Evolutionary conservation across 805 yeast genomes (phyloP).

Genomic region (Spathaspora girioi): DNA sequence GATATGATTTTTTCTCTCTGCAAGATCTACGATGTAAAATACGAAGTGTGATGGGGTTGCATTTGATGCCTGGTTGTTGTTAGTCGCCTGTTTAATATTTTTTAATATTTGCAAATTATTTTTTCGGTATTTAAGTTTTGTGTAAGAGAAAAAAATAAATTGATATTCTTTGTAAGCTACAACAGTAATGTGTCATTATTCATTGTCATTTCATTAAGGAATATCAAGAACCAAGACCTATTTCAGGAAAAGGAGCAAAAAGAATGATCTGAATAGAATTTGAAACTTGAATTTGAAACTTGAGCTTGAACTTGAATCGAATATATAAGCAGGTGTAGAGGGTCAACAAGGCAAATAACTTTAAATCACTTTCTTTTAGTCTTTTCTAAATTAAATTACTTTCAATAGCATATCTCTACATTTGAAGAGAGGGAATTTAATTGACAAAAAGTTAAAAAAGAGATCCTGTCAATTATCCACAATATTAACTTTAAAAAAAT

Average conservation of each 20-base stretch:
- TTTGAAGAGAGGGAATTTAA: neutral
- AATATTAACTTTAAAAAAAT: neutral
- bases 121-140: neutral
- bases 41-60: neutral
- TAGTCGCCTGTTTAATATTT: neutral
- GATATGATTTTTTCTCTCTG: neutral
- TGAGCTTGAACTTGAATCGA: neutral
- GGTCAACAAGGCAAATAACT: neutral
- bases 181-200: neutral
- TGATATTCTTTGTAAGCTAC: neutral
- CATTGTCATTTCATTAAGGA: neutral
- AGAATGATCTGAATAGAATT: too few species aligned
- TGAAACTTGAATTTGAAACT: neutral
- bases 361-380: neutral
- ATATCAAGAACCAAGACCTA: neutral
- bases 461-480: neutral
- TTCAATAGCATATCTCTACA: neutral
- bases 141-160: neutral
- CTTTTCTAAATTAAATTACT: neutral
- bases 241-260: neutral
- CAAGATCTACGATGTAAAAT: neutral
- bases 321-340: neutral
- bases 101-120: neutral
- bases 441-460: neutral
- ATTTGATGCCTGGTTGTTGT: neutral